Evolutionary conservation across 2,329 filamentous ascomycete species (phyloP).

Genomic region (Botryosphaeria dothidea): DNA sequence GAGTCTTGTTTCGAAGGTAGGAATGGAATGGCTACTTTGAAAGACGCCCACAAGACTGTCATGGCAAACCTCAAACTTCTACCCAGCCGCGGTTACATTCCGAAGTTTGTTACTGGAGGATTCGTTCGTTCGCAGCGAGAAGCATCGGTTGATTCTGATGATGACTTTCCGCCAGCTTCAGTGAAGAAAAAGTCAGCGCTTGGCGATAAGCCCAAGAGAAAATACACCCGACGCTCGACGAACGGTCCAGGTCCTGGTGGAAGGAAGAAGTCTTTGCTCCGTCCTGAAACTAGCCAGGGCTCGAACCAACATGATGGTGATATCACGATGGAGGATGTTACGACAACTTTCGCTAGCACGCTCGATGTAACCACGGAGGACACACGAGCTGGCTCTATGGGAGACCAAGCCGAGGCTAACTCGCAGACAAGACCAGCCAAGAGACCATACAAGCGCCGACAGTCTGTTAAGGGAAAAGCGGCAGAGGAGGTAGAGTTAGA

Average conservation of each 20-base stretch:
- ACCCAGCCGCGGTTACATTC: conserved; percentile 13
- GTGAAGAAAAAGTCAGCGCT: background rate
- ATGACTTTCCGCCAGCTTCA: background rate
- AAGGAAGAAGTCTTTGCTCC: background rate
- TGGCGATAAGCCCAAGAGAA: background rate
- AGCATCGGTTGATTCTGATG: conserved; percentile 1
- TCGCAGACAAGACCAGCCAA: background rate
- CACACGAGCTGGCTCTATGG: background rate
- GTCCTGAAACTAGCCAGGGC: background rate
- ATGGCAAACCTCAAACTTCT: conserved; percentile 2
- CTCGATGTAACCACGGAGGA: background rate
- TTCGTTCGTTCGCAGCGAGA: background rate
- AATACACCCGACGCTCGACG: background rate
- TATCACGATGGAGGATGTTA: background rate
- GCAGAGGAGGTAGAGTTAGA: background rate
- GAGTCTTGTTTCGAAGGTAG: conserved; percentile 38
- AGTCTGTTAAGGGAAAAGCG: background rate
- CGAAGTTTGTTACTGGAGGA: conserved; percentile 3
- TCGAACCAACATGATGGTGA: background rate
- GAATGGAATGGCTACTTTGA: conserved; percentile 45
- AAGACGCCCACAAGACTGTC: background rate
- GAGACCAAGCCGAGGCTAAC: background rate
- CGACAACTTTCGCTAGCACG: background rate
- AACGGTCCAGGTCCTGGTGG: background rate
- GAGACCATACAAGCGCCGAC: background rate